Evolutionary conservation across 345 rosid species (phyloP).

Genomic region (Citrus cavaleriei): DNA sequence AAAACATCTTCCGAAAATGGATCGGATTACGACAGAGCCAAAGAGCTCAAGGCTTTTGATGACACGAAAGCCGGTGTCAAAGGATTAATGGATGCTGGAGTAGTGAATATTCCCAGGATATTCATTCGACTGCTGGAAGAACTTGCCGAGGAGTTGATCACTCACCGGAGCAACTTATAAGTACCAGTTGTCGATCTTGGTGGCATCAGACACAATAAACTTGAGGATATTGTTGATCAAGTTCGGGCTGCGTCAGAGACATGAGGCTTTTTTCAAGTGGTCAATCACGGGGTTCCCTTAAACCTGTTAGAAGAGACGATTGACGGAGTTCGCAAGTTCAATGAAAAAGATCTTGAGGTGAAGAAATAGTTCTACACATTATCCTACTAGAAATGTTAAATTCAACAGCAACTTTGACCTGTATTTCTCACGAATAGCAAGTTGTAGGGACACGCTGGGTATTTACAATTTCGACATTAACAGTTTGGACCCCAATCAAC

Average conservation of each 20-base stretch:
- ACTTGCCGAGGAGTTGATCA: not conserved
- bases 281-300: constrained; percentile 39
- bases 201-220: constrained; percentile 3
- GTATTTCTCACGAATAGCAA: constrained; percentile 8
- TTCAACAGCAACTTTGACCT: constrained; percentile 14
- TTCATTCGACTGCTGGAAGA: not conserved
- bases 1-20: too few relatives aligned
- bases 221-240: constrained; percentile 13
- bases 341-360: constrained; percentile 9
- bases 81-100: constrained; percentile 14
- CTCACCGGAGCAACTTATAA: not conserved
- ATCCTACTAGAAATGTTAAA: not conserved
- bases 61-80: constrained; percentile 17
- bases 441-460: constrained; percentile 28
- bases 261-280: constrained; percentile 43
- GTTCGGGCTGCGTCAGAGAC: constrained; percentile 28
- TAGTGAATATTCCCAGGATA: constrained; percentile 15
- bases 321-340: not conserved
- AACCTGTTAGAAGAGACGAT: constrained; percentile 14
- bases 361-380: constrained; percentile 8
- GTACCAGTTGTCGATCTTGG: constrained; percentile 15
- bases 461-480: not conserved
- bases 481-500: not conserved
- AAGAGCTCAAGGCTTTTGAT: constrained; percentile 17
- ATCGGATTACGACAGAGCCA: not conserved